Evolutionary conservation across 2,329 filamentous ascomycete species (phyloP), one percentile per base, ranked within the genome.

Genomic region (Fusarium metavorans): DNA sequence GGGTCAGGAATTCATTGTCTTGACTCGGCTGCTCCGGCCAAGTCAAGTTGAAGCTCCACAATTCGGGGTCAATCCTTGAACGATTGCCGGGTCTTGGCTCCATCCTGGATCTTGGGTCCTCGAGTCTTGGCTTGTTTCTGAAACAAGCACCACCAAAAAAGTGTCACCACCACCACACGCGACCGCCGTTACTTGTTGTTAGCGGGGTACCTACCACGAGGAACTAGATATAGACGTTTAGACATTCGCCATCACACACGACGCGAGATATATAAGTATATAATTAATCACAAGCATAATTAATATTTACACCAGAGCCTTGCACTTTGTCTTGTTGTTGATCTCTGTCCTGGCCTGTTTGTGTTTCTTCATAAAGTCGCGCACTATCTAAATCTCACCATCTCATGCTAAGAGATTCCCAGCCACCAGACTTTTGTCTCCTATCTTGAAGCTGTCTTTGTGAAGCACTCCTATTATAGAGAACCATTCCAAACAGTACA

Each of bases 381-480:
- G 27, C 66, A 59, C 69, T 80, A 81, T 75, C 78, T 75, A 43
- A 62, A 54, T 50, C 56, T 76, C 80, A 81, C 76, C 75, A 70
- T 67, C 59, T 64, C 39, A 35, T 48, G 16, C 43, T 48, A 59
- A 30, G 52, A 64, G 66, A 68, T 65, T 57, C 64, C 75, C 73
- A 79, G 72, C 76, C 78, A 73, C 78, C 78, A 64, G 72, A 79
- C 68, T 74, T 74, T 68, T 68, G 32, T 58, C 41, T 60, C 35
- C 14, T 37, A 6, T 3, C 35, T 37, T 37, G 35, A 16, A 16
- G 14, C 7, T 16, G 20, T 59, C 50, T 27, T 32, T 14, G n/a
- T 41, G 32, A 37, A 41, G 35, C 13, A 20, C 16, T 23, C 41
- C 35, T 18, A 45, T 10, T 37, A 27, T 67, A 52, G 48, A n/a